Base-by-base conservation (phyloP, 805 yeast genomes). In the Teunomyces atbi region DNA sequence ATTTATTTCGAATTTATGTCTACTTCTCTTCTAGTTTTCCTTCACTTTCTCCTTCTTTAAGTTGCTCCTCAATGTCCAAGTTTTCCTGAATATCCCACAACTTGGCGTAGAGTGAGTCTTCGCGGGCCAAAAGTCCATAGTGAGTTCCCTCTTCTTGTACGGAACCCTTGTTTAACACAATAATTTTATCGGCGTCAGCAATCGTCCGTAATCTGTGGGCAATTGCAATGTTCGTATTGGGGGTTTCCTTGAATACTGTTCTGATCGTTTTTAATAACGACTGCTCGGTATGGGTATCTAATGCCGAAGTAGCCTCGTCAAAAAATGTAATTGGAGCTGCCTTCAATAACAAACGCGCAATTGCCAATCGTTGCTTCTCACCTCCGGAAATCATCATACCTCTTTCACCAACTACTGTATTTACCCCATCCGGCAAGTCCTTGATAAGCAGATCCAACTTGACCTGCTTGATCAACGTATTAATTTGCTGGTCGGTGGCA, bases 341-440 rank as follows among this genome's bases (percentile, higher is more conserved):
- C 65, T 94, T 94, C 55, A 94, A 68, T 37, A 94, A 65, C n/a
- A 94, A 79, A 52, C 99, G 77, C 0, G 97, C 94, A 53, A 94
- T 89, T 0, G 99, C 98, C 36, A 94, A 73, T 51, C 99, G 73
- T 67, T 94, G 99, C 63, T 94, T 91, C 64, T 94, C 99, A 50
- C 99, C 99, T n/a, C 99, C 99, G 20, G 97, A 89, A 40, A 94
- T 91, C 99, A 94, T 94, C 78, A 94, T 77, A n/a, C 99, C 99
- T 60, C 95, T 74, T 65, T 94, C 99, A 41, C 99, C 99, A 13
- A 94, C 99, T 47, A 88, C 74, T 0, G 98, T 94, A 23, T 85
- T 73, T 34, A 79, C 71, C 1, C 97, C 97, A 11, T 87, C 86
- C 0, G 99, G 98, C 40, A 94, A 66, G 37, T 83, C 87, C 5